phyloP scores from a whole-genome alignment of 2,329 filamentous ascomycete species.

The Fusarium sp. region DNA sequence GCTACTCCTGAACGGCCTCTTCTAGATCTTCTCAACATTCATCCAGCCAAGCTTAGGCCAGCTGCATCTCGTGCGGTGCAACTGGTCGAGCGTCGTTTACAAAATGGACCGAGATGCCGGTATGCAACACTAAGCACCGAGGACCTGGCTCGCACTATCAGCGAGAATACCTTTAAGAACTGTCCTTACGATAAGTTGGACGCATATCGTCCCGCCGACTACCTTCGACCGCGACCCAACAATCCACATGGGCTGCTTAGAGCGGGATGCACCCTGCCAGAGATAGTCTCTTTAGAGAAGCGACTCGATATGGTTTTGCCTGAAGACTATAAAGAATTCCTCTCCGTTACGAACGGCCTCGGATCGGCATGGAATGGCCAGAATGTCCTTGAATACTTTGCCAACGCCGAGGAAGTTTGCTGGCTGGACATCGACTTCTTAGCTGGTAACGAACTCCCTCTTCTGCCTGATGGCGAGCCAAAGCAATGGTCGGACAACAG shows the following conservation, averaged over 20 bases:
- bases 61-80: background rate
- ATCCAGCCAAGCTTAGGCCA: slow-evolving; percentile 12
- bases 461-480: background rate
- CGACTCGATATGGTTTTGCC: background rate
- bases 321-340: slow-evolving; percentile 8
- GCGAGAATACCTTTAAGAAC: slow-evolving; percentile 13
- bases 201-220: background rate
- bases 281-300: background rate
- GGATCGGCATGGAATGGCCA: slow-evolving; percentile 14
- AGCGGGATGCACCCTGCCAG: background rate
- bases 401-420: background rate
- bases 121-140: background rate
- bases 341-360: slow-evolving; percentile 1
- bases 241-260: background rate
- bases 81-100: background rate
- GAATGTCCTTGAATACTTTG: slow-evolving; percentile 6
- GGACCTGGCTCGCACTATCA: no score
- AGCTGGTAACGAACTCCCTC: slow-evolving; percentile 1
- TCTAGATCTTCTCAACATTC: slow-evolving; percentile 11
- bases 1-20: no score
- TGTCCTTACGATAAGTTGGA: slow-evolving; percentile 7
- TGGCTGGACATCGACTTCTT: slow-evolving; percentile 13
- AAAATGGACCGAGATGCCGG: background rate
- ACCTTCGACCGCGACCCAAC: background rate
- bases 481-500: background rate